Percentiles rank a stretch among this genome's conserved stretches.
Conservation (phyloP, 208 protist genomes). For the Phytomonas sp. region DNA sequence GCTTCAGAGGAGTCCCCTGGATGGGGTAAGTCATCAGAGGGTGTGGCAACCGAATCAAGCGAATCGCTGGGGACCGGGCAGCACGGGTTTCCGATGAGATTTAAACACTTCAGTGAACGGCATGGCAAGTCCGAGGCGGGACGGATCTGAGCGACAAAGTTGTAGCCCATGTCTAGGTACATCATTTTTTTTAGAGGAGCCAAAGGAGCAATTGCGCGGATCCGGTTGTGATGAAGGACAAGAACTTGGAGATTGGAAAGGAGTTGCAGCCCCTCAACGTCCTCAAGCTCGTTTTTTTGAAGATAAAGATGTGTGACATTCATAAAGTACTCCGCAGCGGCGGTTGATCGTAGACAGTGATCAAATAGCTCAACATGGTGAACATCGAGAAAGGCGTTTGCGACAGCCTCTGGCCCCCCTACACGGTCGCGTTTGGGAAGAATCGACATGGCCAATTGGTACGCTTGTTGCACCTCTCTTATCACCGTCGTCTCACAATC, state of each 20-base stretch:
- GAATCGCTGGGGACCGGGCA: conserved; percentile 7
- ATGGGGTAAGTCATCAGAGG: neutral
- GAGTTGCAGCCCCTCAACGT: conserved; percentile 54
- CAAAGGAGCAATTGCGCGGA: conserved; percentile 40
- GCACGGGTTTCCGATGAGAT: conserved; percentile 48
- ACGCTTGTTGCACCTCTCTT: conserved; percentile 67
- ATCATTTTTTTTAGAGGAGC: conserved; percentile 31
- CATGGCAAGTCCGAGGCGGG: conserved; percentile 41
- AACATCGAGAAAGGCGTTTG: neutral
- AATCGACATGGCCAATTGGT: conserved; percentile 14
- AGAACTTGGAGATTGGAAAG: conserved; percentile 53
- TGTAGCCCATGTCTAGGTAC: conserved; percentile 57
- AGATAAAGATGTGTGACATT: conserved; percentile 31
- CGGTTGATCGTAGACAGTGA: neutral
- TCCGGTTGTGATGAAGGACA: conserved; percentile 65
- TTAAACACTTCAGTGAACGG: conserved; percentile 35
- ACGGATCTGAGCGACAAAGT: conserved; percentile 25
- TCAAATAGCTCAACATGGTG: neutral
- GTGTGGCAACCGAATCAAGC: neutral
- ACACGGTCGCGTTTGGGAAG: neutral
- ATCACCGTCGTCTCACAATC: neutral
- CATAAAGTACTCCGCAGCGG: neutral
- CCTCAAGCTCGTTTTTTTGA: conserved; percentile 52
- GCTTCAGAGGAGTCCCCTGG: neutral
- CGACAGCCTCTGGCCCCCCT: neutral